Evolutionary conservation across 2,329 filamentous ascomycete genomes (phyloP), one percentile per base, ranked within the genome.

Genomic region (Xylaria sp.): DNA sequence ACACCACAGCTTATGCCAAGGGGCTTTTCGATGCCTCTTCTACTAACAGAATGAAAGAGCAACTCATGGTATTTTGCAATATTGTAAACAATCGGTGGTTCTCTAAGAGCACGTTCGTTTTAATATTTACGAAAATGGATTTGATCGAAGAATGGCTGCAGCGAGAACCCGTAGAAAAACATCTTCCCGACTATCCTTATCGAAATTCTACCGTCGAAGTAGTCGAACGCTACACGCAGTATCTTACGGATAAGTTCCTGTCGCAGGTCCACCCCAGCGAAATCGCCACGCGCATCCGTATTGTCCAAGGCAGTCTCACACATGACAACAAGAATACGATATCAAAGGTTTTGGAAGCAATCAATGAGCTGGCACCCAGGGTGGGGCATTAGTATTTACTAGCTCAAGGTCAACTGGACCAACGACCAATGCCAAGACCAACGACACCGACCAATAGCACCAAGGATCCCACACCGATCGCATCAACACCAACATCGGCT

Each of bases 51-150:
- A 49, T 57, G 44, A 1, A n/a, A 7, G 54, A 48, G 23, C 35
- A 57, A 40, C 10, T 57, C 7, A 13, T 4, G 4, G 2, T 29
- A 3, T 41, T 49, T n/a, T 4, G 17, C 19, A 4, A 2, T n/a
- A 11, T 57, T n/a, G 17, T 57, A 43, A 57, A 57, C 27, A 17
- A 10, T 8, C 4, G 11, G 13, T 40, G 33, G 35, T 41, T 57
- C 17, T n/a, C 44, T 11, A 23, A 13, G 10, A 49, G 11, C n/a
- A n/a, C n/a, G n/a, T n/a, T n/a, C n/a, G n/a, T n/a, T n/a, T n/a
- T n/a, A n/a, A n/a, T n/a, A n/a, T n/a, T n/a, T 3, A 57, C 44
- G 19, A 57, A 43, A 43, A 3, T 57, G 17, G 54, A 49, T 31
- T n/a, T 48, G 31, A 3, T 57, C 10, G 31, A 41, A 37, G 43